Base-by-base conservation (phyloP, 2,329 filamentous ascomycete genomes). In the Xylariaceae sp. region DNA sequence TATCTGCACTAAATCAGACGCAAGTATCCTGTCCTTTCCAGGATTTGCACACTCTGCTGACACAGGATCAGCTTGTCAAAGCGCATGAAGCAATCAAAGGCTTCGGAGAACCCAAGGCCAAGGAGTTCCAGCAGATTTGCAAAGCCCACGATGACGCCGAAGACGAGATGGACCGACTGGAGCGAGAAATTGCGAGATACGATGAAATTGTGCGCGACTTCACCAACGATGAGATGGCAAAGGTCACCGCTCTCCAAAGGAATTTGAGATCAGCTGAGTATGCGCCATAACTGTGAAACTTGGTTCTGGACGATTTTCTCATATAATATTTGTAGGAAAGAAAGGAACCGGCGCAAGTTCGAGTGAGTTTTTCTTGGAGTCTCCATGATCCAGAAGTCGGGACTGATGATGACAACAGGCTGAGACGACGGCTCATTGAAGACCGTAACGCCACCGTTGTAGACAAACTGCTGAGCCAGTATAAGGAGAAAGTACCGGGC, bases 1-100 rank as follows among this genome's bases (percentile, higher is more conserved):
- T 6, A 68, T 78, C 2, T 79, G 76, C 57, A 78, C 76, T 0
- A 71, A 62, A 17, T 76, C 76, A 1, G 76, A 79, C 62, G 76
- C 75, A 61, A 61, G 72, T 61, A 4, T 6, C 7, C 45, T 48
- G 45, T 18, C n/a, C 15, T 17, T 6, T 3, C 23, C 7, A 42
- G 18, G 45, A 48, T 35, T 35, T 5, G 1, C 6, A 11, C 3
- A 34, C 23, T 17, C 13, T 11, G n/a, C 45, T 48, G n/a, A 30
- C 44, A 15, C 7, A 39, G n/a, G 13, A 15, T 13, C 15, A 42
- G 8, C n/a, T 51, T 39, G 0, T 10, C 75, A 74, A 71, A 72
- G 0, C 72, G 75, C 13, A 35, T 6, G 45, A 64, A 15, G 63
- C 73, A 0, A 35, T 13, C 17, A 39, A 60, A 35, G 17, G 49